phyloP scores from a whole-genome alignment of 2,329 filamentous ascomycete genomes.

The Juglanconis oblonga region DNA sequence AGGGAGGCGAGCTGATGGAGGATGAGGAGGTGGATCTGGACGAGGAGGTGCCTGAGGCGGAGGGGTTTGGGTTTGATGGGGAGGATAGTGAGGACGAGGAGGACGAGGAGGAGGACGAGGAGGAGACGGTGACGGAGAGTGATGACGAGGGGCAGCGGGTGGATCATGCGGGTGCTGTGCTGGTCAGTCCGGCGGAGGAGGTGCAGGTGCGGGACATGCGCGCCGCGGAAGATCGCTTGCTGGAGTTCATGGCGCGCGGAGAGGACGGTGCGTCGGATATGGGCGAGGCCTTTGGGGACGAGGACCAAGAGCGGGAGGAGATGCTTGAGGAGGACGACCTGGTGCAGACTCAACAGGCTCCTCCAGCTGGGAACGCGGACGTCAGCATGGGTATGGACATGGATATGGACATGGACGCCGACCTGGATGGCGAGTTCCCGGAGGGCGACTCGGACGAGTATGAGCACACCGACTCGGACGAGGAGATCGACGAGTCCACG shows the following conservation, averaged over 20 bases:
- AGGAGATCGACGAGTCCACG: slow-evolving; percentile 45
- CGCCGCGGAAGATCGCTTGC: slow-evolving; percentile 60
- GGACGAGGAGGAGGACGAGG: slow-evolving; percentile 35
- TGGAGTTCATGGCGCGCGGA: slow-evolving; percentile 54
- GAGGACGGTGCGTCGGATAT: slow-evolving; percentile 42
- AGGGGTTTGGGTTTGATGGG: slow-evolving; percentile 50
- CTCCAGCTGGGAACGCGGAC: slow-evolving; percentile 21
- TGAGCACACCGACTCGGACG: slow-evolving; percentile 77
- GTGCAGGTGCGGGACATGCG: slow-evolving; percentile 51
- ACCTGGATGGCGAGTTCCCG: slow-evolving; percentile 70
- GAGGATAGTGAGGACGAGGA: slow-evolving; percentile 40
- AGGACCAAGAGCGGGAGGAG: slow-evolving; percentile 54
- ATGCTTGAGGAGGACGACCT: slow-evolving; percentile 65
- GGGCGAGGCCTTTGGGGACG: slow-evolving; percentile 53
- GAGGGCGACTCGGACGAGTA: slow-evolving; percentile 64
- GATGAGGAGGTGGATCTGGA: slow-evolving; percentile 60
- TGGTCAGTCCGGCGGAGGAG: slow-evolving; percentile 29
- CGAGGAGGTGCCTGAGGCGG: slow-evolving; percentile 70
- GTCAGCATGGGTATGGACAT: slow-evolving; percentile 34
- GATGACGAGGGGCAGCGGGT: slow-evolving; percentile 25
- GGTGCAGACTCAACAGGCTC: slow-evolving; percentile 28
- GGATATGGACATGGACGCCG: slow-evolving; percentile 65
- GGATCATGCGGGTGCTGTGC: slow-evolving; percentile 27
- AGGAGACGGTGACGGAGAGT: slow-evolving; percentile 40
- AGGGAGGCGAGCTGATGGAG: slow-evolving; percentile 40